Conservation (phyloP, 1,139 yeast species). For the Blastobotrys proliferans region DNA sequence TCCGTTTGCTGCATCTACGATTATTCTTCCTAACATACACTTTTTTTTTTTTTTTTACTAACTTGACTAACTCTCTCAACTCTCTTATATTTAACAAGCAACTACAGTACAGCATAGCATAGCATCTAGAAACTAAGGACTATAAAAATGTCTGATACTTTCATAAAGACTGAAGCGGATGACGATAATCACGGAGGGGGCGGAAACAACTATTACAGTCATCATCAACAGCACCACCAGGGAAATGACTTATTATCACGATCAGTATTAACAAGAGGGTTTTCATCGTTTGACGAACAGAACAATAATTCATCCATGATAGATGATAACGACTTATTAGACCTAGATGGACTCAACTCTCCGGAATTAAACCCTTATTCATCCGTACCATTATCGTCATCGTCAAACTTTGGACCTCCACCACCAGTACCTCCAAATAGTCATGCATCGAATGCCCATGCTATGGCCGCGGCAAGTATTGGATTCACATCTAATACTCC, state of each 20-base stretch:
- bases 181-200: slow-evolving; percentile 8
- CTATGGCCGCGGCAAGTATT: slow-evolving; percentile 21
- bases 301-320: slow-evolving; percentile 25
- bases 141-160: slow-evolving; percentile 18
- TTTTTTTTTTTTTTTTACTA: background rate
- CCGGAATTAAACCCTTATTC: slow-evolving; percentile 20
- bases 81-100: background rate
- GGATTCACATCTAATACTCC: slow-evolving; percentile 20
- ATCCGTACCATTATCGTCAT: slow-evolving; percentile 7
- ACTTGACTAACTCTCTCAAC: background rate
- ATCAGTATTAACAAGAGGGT: slow-evolving; percentile 28
- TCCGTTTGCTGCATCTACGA: background rate
- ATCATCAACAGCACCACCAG: background rate
- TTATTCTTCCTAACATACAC: background rate
- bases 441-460: slow-evolving; percentile 13
- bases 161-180: slow-evolving; percentile 23
- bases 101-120: no score
- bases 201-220: slow-evolving; percentile 1
- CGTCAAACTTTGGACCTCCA: slow-evolving; percentile 10
- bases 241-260: slow-evolving; percentile 22
- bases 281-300: slow-evolving; percentile 28
- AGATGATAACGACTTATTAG: slow-evolving; percentile 32
- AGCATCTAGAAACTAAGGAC: no score
- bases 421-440: slow-evolving; percentile 14
- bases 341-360: slow-evolving; percentile 25